phyloP scores from a whole-genome alignment of 1,284 basidiomycete species.

The Boletellus deceptivus region DNA sequence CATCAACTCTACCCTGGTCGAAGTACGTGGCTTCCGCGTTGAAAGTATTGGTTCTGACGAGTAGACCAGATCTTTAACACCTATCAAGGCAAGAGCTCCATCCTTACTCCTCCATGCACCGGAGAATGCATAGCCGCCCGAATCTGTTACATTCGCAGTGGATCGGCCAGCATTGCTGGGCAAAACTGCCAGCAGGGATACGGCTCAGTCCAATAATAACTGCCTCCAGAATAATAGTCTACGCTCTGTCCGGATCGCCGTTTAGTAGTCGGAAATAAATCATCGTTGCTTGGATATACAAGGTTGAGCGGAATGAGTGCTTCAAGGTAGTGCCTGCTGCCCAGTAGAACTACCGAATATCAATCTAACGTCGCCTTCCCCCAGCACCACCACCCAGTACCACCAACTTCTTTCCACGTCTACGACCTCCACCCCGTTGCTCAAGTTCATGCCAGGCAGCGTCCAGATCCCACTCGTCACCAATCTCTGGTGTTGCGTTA shows the following conservation, averaged over 20 bases:
- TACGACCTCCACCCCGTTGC: conserved; percentile 51
- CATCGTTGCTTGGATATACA: conserved; percentile 15
- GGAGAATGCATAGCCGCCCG: conserved; percentile 62
- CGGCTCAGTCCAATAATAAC: conserved; percentile 60
- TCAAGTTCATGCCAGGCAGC: conserved; percentile 81
- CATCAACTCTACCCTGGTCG: conserved; percentile 53
- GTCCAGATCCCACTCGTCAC: conserved; percentile 77
- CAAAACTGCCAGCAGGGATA: conserved; percentile 62
- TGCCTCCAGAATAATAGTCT: too few relatives aligned
- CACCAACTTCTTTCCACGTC: conserved; percentile 61
- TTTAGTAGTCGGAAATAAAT: not conserved
- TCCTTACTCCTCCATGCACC: conserved; percentile 54
- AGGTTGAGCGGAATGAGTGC: conserved; percentile 1
- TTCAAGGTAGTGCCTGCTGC: not conserved
- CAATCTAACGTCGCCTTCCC: conserved; percentile 37
- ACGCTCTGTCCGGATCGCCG: not conserved
- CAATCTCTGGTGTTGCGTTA: conserved; percentile 35
- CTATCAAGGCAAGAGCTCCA: conserved; percentile 70
- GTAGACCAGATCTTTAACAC: conserved; percentile 57
- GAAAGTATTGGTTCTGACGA: conserved; percentile 10
- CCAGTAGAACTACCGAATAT: not conserved
- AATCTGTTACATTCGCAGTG: conserved; percentile 80
- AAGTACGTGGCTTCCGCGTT: conserved; percentile 38
- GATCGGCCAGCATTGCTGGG: conserved; percentile 55
- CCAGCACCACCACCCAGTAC: conserved; percentile 61